Conservation (phyloP, 148 eudicot genomes). For the Tetragonia tetragonoides region DNA sequence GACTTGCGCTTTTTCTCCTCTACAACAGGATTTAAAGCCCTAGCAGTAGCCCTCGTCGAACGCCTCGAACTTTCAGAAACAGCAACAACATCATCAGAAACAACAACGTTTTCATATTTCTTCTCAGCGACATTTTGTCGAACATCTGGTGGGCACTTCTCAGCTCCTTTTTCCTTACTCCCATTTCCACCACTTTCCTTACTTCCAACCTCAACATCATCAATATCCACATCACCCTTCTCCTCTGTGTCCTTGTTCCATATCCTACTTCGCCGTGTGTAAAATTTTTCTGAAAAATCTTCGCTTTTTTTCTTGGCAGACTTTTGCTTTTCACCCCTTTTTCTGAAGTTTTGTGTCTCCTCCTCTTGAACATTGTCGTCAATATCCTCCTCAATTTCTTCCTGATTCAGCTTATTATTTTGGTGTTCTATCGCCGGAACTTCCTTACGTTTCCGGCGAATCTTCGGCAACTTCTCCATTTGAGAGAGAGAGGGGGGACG, state of each 20-base stretch:
- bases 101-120: not conserved
- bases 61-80: not conserved
- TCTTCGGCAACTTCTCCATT: not conserved
- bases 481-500: too few species aligned
- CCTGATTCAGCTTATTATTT: not conserved
- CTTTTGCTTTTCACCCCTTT: not conserved
- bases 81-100: not conserved
- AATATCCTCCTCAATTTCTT: not conserved
- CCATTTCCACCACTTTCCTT: not conserved
- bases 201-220: conserved; percentile 1
- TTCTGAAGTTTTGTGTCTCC: not conserved
- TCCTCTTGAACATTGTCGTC: conserved; percentile 4
- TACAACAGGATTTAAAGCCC: not conserved
- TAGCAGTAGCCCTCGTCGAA: not conserved
- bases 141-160: conserved; percentile 4
- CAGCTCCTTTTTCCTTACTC: not conserved
- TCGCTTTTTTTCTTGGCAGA: not conserved
- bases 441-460: too few species aligned
- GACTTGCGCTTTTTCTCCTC: not conserved
- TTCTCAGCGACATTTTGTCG: conserved; percentile 3
- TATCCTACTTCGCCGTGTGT: not conserved
- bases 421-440: too few species aligned
- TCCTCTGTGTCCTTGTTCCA: too few species aligned
- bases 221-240: not conserved
- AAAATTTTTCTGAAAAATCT: not conserved